Base-by-base conservation (phyloP, 768 basidiomycete species). In the Amylocystis lapponica region DNA sequence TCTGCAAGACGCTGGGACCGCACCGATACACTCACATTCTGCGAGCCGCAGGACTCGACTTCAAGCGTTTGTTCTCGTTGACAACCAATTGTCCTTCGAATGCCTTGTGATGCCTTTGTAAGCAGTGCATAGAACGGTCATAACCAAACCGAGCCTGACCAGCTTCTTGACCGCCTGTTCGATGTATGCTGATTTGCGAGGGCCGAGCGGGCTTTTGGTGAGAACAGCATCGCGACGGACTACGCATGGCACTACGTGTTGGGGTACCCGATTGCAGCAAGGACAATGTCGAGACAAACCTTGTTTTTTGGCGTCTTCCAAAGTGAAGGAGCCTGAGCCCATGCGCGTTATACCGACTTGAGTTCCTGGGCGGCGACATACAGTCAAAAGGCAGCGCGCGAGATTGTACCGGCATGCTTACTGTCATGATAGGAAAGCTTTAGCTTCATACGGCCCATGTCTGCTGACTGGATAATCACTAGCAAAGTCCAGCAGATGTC, bases 321-420 rank as follows among this genome's bases (percentile, higher is more conserved):
- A n/a, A 3, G 45, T 13, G 39, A 48, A 48, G 4, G 46, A 43
- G 19, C 40, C 46, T 16, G 41, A 43, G 6, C 41, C 46, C 9
- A 27, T 16, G 17, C 46, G 40, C 6, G 36, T 29, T 2, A 46
- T 11, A 7, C 3, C 16, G 14, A 17, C 25, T 13, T 20, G 30
- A 3, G 31, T 10, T 14, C 45, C n/a, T n/a, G n/a, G n/a, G n/a
- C n/a, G n/a, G n/a, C n/a, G n/a, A n/a, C n/a, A n/a, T n/a, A n/a
- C n/a, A n/a, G n/a, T n/a, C n/a, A n/a, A n/a, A n/a, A n/a, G n/a
- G n/a, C n/a, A n/a, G n/a, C n/a, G n/a, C n/a, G n/a, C n/a, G n/a
- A n/a, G n/a, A n/a, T n/a, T n/a, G n/a, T n/a, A n/a, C n/a, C n/a
- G n/a, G n/a, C n/a, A n/a, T n/a, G n/a, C n/a, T n/a, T n/a, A n/a